These are phyloP conservation scores for Beauveria pseudobassiana DNA, from an alignment of 2,329 filamentous ascomycete species.

Conservation along the genomic window DNA sequence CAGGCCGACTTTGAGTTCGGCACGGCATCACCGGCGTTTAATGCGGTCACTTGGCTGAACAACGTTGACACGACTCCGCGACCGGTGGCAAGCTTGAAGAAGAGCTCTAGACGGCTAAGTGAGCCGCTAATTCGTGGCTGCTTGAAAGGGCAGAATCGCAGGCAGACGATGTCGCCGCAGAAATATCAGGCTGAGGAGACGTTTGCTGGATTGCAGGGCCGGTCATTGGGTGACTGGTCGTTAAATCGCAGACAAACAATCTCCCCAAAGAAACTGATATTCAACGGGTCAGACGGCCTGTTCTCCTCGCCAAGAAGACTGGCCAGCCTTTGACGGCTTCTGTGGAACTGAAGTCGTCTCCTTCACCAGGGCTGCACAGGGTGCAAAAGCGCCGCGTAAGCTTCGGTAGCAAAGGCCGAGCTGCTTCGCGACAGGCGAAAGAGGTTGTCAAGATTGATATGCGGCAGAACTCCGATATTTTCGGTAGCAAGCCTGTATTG, in stretches of 20 bases:
- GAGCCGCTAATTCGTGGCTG: conserved; percentile 26
- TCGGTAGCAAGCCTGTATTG: conserved; percentile 18
- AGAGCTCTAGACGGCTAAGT: conserved; percentile 24
- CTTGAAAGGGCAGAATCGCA: conserved; percentile 18
- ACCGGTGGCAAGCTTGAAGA: conserved; percentile 18
- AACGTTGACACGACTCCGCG: conserved; percentile 16
- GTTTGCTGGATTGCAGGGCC: background rate
- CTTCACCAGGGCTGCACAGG: background rate
- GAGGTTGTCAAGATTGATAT: conserved; percentile 27
- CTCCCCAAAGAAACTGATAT: conserved; percentile 18
- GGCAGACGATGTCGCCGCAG: conserved; percentile 23
- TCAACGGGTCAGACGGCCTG: background rate
- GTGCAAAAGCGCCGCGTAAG: background rate
- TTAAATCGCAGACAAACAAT: conserved; percentile 20
- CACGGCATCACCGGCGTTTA: conserved; percentile 20
- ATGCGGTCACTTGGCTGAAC: conserved; percentile 23
- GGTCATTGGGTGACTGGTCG: background rate
- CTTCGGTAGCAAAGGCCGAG: conserved; percentile 3
- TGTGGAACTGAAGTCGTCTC: background rate
- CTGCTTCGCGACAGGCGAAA: conserved; percentile 6
- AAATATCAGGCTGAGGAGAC: background rate
- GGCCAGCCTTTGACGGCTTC: background rate
- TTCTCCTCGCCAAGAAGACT: conserved; percentile 4
- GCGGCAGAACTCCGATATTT: conserved; percentile 29
- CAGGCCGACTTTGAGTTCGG: conserved; percentile 22